Evolutionary conservation across 1,139 yeast species (phyloP).

Genomic region (Arxiozyma slooffiae): DNA sequence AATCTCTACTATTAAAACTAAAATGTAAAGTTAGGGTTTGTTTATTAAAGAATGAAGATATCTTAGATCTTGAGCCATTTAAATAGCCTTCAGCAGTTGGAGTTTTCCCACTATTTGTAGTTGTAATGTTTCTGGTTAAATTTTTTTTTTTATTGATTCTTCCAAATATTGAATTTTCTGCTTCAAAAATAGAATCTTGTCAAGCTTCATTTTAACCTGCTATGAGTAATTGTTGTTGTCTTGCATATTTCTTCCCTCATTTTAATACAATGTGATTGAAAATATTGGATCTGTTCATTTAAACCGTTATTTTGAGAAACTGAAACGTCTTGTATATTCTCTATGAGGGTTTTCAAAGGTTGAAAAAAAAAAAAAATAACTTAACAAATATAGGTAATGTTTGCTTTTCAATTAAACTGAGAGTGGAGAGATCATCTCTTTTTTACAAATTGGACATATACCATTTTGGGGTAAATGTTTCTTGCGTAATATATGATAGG

Average conservation of each 20-base stretch:
- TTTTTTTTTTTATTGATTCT: background rate
- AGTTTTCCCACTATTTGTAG: background rate
- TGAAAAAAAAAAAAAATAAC: conserved; percentile 20
- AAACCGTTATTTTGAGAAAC: conserved; percentile 20
- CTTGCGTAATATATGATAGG: conserved; percentile 21
- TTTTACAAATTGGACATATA: conserved; percentile 17
- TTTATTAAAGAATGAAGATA: background rate
- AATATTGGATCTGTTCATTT: conserved; percentile 18
- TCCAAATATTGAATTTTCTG: conserved; percentile 14
- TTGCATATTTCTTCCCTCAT: conserved; percentile 19
- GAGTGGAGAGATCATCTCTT: conserved; percentile 14
- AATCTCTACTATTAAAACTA: background rate
- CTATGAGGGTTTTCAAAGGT: conserved; percentile 18
- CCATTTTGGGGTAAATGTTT: conserved; percentile 10
- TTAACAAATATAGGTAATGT: conserved; percentile 19
- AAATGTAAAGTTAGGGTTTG: background rate
- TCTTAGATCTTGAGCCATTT: background rate
- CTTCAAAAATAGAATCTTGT: conserved; percentile 15
- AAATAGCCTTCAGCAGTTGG: background rate
- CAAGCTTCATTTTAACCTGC: conserved; percentile 21
- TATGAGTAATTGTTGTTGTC: conserved; percentile 20
- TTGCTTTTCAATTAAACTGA: conserved; percentile 11
- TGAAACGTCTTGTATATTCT: conserved; percentile 18
- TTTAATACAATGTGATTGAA: conserved; percentile 16
- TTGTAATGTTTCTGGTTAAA: background rate